Evolutionary conservation across 1,139 yeast species (phyloP), one percentile per base, ranked within the genome.

Genomic region (Kazachstania sp.): DNA sequence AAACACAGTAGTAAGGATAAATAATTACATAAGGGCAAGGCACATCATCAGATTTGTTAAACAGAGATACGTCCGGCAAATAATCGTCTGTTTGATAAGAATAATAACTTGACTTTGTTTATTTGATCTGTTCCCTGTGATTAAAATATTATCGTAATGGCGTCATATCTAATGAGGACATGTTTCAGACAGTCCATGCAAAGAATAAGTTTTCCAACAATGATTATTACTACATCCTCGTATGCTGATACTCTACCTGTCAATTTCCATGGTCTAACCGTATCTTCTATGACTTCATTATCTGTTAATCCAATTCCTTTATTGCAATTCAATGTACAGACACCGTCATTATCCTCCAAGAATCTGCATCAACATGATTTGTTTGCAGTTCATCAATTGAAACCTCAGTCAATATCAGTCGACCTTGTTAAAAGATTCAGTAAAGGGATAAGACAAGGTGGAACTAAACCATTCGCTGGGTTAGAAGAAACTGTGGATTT

Each of bases 221-320:
- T 68, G 70, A 63, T 71, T 19, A 51, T 71, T n/a, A 70, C 74
- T 0, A 62, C 73, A 2, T 65, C 70, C 13, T 50, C 58, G 13
- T 45, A 49, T 20, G 46, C 43, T 39, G 54, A 39, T 47, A 51
- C 54, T 36, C 58, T 51, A 8, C 53, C 52, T 41, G 50, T 46
- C 13, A 50, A 46, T n/a, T 59, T 59, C 39, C 67, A 68, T 45
- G 97, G 96, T 1, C 79, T 86, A 72, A 86, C 96, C 0, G 68
- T 88, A 3, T 83, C 95, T 2, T 85, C 95, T 0, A 86, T 86
- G 37, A 77, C 86, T 16, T 86, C 95, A 1, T 67, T 88, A 13
- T 79, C 94, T 1, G 75, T 86, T 31, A 71, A 74, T 45, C 96
- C 96, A 0, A 68, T 69, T 13, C 94, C 95, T 1, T 64, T 86